Evolutionary conservation across 1,284 basidiomycete species (phyloP).

Genomic region (Heliocybe sulcata): DNA sequence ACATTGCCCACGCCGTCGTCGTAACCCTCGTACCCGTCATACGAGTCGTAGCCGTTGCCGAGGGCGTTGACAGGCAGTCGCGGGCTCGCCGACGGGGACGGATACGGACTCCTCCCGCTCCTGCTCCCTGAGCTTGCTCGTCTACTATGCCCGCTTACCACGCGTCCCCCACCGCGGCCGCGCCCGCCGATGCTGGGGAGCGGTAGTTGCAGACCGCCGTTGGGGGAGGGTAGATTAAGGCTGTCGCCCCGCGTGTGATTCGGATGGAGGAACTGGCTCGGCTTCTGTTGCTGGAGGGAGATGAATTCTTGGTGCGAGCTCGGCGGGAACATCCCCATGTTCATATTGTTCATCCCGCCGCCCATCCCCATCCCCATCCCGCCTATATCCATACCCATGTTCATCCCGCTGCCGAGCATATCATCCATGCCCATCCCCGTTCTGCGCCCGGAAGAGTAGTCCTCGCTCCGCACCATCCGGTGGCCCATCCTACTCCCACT

Average conservation of each 20-base stretch:
- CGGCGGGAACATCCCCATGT: constrained; percentile 20
- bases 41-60: neutral
- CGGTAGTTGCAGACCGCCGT: neutral
- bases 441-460: constrained; percentile 22
- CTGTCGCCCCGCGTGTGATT: neutral
- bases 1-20: constrained; percentile 1
- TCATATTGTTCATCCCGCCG: neutral
- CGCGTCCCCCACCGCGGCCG: neutral
- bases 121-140: neutral
- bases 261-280: constrained; percentile 5
- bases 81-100: constrained; percentile 1
- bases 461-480: constrained; percentile 38
- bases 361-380: neutral
- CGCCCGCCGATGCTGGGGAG: neutral
- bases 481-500: constrained; percentile 21
- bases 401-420: neutral
- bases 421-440: neutral
- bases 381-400: neutral
- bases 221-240: neutral
- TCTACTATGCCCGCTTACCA: neutral
- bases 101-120: constrained; percentile 2
- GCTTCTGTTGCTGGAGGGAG: constrained; percentile 13
- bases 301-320: constrained; percentile 38
- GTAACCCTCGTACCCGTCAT: constrained; percentile 1
- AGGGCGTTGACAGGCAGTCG: constrained; percentile 1